Evolutionary conservation across 2,329 filamentous ascomycete genomes (phyloP).

Genomic region (Xylariaceae sp.): DNA sequence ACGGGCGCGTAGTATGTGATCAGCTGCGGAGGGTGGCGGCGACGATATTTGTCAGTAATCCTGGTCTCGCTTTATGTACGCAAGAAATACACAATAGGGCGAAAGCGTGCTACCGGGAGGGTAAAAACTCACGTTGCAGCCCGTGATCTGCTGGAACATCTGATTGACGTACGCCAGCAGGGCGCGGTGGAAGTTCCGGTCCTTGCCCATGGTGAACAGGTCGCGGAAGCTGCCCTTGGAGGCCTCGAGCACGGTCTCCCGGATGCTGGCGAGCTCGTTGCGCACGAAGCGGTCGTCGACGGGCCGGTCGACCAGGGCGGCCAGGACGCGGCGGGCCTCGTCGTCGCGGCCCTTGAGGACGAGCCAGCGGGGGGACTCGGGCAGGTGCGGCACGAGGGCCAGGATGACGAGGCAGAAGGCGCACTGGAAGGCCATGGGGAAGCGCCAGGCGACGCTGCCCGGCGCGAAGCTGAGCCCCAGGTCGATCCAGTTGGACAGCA

Average conservation of each 20-base stretch:
- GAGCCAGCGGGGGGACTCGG: conserved; percentile 39
- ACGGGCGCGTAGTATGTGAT: conserved; percentile 35
- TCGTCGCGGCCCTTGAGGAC: conserved; percentile 30
- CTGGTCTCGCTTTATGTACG: too few species aligned
- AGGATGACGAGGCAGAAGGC: conserved; percentile 50
- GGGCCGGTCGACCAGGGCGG: conserved; percentile 27
- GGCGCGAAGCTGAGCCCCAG: conserved; percentile 44
- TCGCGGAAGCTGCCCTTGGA: conserved; percentile 42
- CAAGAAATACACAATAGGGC: not conserved
- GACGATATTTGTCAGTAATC: not conserved
- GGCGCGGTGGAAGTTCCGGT: conserved; percentile 41
- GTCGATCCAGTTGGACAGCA: conserved; percentile 50
- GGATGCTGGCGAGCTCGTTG: conserved; percentile 39
- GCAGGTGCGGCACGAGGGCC: conserved; percentile 37
- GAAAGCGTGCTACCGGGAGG: not conserved
- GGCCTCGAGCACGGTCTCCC: conserved; percentile 54
- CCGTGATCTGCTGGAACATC: conserved; percentile 41
- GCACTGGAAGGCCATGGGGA: conserved; percentile 48
- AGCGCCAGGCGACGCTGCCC: conserved; percentile 44
- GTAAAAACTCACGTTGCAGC: conserved; percentile 18
- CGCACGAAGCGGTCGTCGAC: conserved; percentile 45
- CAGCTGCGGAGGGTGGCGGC: conserved; percentile 8
- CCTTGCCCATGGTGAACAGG: conserved; percentile 46
- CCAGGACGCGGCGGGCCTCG: conserved; percentile 31
- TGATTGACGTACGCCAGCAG: conserved; percentile 45